A percentile compares a stretch with the other conserved stretches of the same genome.
Conservation (phyloP, 192 early-diverging fungal genomes). For the Podila epicladia region DNA sequence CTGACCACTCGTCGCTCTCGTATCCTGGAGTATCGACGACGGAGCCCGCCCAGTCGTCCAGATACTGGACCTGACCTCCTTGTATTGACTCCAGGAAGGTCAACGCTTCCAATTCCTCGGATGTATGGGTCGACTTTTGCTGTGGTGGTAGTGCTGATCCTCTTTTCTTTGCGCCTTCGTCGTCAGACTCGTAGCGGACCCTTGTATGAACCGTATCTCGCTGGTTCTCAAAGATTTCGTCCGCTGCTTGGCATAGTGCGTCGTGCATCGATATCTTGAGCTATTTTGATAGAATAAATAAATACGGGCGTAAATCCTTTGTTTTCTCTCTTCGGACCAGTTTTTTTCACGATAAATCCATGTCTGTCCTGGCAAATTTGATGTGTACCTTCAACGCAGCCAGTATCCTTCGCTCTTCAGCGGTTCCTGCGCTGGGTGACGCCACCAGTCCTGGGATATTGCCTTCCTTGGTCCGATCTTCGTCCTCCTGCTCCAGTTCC, state of each 20-base stretch:
- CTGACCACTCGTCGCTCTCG: neutral
- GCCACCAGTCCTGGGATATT: conserved; percentile 15
- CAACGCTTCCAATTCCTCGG: conserved; percentile 8
- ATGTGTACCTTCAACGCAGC: conserved; percentile 27
- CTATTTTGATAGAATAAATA: conserved; percentile 1
- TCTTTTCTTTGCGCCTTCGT: conserved; percentile 4
- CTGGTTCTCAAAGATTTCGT: conserved; percentile 40
- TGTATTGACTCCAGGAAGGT: conserved; percentile 1
- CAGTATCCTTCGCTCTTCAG: conserved; percentile 25
- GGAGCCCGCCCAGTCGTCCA: conserved; percentile 32
- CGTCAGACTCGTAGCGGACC: conserved; percentile 43
- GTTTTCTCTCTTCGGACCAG: neutral
- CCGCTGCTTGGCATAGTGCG: conserved; percentile 26
- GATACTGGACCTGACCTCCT: conserved; percentile 5
- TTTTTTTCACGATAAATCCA: neutral
- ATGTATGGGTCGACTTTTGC: neutral
- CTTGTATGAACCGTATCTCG: conserved; percentile 25
- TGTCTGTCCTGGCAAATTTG: neutral
- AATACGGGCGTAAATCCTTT: neutral
- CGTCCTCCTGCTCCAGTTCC: conserved; percentile 34
- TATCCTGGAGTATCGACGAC: conserved; percentile 6
- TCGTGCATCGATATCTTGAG: conserved; percentile 41
- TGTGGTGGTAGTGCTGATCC: neutral
- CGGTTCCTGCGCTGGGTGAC: neutral
- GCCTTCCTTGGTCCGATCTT: conserved; percentile 38